Percentiles rank a stretch among this genome's conserved stretches.
Conservation (phyloP, 2,329 filamentous ascomycete genomes). For the Nannizziopsis arthrosporioides region DNA sequence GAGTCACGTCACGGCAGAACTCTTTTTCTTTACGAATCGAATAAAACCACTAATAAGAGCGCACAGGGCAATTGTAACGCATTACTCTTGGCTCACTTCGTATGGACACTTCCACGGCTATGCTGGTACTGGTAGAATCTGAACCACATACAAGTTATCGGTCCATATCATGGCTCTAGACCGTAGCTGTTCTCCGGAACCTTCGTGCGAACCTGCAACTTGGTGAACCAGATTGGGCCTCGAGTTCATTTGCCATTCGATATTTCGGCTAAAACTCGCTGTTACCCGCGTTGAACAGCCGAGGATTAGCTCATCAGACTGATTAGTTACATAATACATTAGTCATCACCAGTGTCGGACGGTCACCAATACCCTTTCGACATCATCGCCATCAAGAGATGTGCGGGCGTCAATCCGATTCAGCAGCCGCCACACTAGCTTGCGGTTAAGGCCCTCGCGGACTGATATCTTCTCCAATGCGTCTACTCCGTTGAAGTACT, state of each 20-base stretch:
- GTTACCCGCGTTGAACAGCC: not conserved
- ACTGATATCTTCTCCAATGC: constrained; percentile 76
- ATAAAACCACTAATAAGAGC: not conserved
- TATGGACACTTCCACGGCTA: too few relatives aligned
- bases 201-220: too few relatives aligned
- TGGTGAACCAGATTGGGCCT: too few relatives aligned
- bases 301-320: not conserved
- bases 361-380: constrained; percentile 43
- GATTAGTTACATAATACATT: not conserved
- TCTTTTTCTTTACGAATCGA: not conserved
- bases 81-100: too few relatives aligned
- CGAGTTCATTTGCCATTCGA: too few relatives aligned
- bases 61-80: too few relatives aligned
- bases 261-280: too few relatives aligned
- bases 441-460: constrained; percentile 76
- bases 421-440: constrained; percentile 45
- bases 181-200: too few relatives aligned
- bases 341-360: constrained; percentile 54
- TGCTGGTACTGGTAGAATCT: too few relatives aligned
- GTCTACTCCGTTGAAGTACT: constrained; percentile 77
- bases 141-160: too few relatives aligned
- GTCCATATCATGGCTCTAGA: too few relatives aligned
- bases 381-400: constrained; percentile 22
- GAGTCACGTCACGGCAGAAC: not conserved
- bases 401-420: constrained; percentile 54